Percentiles rank a stretch among this genome's conserved stretches.
These are phyloP conservation scores for Bipolaris zeicola DNA, from an alignment of 2,329 filamentous ascomycete species.

Conservation along the genomic window DNA sequence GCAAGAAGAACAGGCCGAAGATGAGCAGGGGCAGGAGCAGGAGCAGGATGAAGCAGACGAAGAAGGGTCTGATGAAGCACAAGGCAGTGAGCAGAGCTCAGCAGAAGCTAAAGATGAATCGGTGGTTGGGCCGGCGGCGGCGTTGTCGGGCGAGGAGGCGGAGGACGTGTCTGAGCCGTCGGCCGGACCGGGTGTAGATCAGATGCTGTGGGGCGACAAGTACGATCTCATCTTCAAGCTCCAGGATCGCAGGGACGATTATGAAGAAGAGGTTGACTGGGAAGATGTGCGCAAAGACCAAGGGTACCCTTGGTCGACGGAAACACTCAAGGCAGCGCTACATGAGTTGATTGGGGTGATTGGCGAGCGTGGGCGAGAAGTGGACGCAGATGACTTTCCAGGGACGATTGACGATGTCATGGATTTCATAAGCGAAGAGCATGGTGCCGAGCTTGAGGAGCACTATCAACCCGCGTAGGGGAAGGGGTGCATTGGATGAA, in stretches of 20 bases:
- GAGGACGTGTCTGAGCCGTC: not conserved
- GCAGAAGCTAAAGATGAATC: not conserved
- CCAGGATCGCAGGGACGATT: conserved; percentile 17
- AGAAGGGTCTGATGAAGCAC: not conserved
- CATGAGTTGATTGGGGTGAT: conserved; percentile 22
- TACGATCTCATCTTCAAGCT: conserved; percentile 49
- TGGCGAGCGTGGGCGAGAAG: conserved; percentile 7
- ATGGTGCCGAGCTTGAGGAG: conserved; percentile 18
- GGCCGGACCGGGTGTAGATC: conserved; percentile 20
- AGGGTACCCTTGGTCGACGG: conserved; percentile 22
- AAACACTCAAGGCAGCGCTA: conserved; percentile 29
- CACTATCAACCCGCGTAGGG: conserved; percentile 10
- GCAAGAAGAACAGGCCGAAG: not conserved
- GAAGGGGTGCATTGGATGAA: not conserved
- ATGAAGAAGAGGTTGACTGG: conserved; percentile 48
- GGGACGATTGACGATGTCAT: conserved; percentile 29
- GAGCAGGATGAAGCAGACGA: not conserved
- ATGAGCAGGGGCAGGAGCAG: not conserved
- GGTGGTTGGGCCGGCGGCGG: not conserved
- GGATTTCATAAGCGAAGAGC: conserved; percentile 20
- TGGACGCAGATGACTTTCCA: conserved; percentile 6
- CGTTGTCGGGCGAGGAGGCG: not conserved
- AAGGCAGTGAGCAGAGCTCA: not conserved
- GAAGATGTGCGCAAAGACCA: conserved; percentile 14
- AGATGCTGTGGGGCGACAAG: conserved; percentile 51